Evolutionary conservation across 164 flowering plant species (phyloP).

Genomic region (Vitis labrusca): DNA sequence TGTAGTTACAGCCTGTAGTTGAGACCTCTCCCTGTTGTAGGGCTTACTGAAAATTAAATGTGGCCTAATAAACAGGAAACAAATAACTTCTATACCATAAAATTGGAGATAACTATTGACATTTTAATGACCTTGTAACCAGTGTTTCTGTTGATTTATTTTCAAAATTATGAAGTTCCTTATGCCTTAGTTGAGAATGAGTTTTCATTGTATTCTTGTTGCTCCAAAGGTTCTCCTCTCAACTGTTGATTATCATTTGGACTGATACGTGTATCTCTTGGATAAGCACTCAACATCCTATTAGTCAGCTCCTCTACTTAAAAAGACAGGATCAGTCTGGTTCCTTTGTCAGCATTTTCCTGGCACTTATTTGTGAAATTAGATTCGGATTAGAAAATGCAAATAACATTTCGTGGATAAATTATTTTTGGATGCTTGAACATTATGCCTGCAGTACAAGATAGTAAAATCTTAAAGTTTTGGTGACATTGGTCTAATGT

Average conservation of each 20-base stretch:
- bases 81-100: too few species aligned
- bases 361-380: background rate
- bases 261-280: background rate
- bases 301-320: too few species aligned
- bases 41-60: too few species aligned
- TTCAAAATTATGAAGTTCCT: too few species aligned
- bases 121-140: too few species aligned
- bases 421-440: background rate
- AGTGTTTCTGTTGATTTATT: too few species aligned
- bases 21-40: too few species aligned
- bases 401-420: background rate
- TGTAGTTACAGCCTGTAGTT: too few species aligned
- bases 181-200: too few species aligned
- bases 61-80: too few species aligned
- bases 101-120: too few species aligned
- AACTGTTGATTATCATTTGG: background rate
- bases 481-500: background rate
- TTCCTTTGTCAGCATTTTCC: background rate
- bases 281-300: background rate
- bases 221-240: background rate
- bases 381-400: background rate
- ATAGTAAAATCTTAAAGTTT: background rate
- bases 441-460: background rate
- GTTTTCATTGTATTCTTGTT: background rate
- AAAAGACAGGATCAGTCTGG: background rate